A percentile compares a stretch with the other conserved stretches of the same genome.
phyloP scores from a whole-genome alignment of 2,329 filamentous ascomycete genomes.

The Trichophyton equinum region DNA sequence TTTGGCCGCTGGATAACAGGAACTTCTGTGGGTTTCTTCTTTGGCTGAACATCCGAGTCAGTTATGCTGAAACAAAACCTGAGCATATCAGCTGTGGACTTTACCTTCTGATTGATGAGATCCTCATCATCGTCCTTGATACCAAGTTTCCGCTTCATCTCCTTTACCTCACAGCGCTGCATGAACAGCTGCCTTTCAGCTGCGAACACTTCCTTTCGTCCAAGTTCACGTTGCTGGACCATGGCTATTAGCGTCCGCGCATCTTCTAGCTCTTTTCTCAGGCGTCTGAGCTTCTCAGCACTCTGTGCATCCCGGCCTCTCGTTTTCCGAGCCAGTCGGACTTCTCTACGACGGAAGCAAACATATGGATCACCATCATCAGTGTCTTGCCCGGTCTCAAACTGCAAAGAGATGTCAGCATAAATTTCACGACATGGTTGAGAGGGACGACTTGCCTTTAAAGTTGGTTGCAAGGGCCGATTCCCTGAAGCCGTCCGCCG shows the following conservation, averaged over 20 bases:
- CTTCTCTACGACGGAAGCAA: conserved; percentile 90
- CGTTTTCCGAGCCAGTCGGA: conserved; percentile 88
- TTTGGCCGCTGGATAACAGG: conserved; percentile 50
- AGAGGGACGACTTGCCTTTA: conserved; percentile 47
- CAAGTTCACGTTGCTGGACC: conserved; percentile 65
- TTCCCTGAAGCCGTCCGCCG: conserved; percentile 56
- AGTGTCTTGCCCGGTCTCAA: conserved; percentile 84
- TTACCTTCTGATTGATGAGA: conserved; percentile 83
- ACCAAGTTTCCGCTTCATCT: conserved; percentile 73
- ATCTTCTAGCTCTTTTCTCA: conserved; percentile 83
- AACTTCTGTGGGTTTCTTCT: conserved; percentile 53
- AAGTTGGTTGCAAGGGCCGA: conserved; percentile 57
- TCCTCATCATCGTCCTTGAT: conserved; percentile 93
- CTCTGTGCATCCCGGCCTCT: conserved; percentile 86
- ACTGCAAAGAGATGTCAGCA: conserved; percentile 30
- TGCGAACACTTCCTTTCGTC: conserved; percentile 63
- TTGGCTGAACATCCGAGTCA: conserved; percentile 46
- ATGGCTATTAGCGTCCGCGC: conserved; percentile 67
- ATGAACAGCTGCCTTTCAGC: conserved; percentile 70
- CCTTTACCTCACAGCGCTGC: conserved; percentile 68
- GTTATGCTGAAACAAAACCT: background rate
- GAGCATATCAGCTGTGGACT: conserved; percentile 15
- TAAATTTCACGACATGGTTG: background rate
- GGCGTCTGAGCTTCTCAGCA: conserved; percentile 82
- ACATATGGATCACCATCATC: conserved; percentile 96